Evolutionary conservation across 208 protist genomes (phyloP), one percentile per base, ranked within the genome.

Genomic region (Acanthamoeba castellanii): DNA sequence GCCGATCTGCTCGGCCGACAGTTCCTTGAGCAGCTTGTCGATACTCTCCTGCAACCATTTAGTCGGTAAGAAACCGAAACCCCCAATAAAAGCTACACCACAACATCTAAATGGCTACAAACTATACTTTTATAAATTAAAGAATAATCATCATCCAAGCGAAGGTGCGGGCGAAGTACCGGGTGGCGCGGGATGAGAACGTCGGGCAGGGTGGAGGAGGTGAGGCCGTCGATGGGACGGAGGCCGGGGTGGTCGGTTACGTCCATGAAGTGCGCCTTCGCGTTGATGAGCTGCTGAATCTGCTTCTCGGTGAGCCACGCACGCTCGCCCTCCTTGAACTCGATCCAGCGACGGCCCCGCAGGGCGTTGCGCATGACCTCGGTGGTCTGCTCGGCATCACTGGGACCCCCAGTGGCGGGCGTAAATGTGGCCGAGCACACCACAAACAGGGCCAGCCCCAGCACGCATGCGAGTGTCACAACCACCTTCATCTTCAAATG

Each of bases 161-260:
- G n/a, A n/a, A n/a, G n/a, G n/a, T n/a, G n/a, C n/a, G n/a, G n/a
- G n/a, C n/a, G n/a, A n/a, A n/a, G n/a, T 50, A 82, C 74, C 16
- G 74, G 37, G 8, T 30, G 74, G 20, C 74, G 74, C 20, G 42
- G 34, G 47, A 27, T 18, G 50, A 72, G 50, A 13, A 30, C 27
- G 16, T 47, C 6, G 52, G 84, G 84, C 50, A 91, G 52, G 47
- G 84, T 91, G 0, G 84, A n/a, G 32, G 52, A 64, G 84, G 59
- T 2, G 16, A 92, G 47, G 85, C 85, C 55, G 32, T 13, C 1
- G n/a, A 52, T 27, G 55, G 85, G 85, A 27, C 55, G 37, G 22
- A 94, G 72, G 72, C 52, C 64, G 90, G 90, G 90, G 30, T 94
- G 47, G 52, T 94, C 90, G 66, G 90, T 94, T 3, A 94, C 59